A percentile compares a stretch with the other conserved stretches of the same genome.
phyloP scores from a whole-genome alignment of 2,329 filamentous ascomycete genomes.

The Hymenoscyphus infarciens region DNA sequence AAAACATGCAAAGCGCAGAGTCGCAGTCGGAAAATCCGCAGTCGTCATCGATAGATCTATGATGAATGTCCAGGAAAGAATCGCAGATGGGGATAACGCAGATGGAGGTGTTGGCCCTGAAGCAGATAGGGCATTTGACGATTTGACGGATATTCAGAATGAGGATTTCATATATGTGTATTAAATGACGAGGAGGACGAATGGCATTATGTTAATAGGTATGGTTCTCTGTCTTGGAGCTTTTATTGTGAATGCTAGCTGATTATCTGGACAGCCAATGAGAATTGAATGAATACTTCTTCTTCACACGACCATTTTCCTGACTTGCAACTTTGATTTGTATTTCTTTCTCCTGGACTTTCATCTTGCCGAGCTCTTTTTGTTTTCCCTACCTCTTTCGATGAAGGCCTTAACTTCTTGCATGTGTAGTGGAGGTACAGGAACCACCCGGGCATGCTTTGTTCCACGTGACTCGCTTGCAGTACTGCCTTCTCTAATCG shows the following conservation, averaged over 20 bases:
- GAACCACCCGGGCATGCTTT: too few species aligned
- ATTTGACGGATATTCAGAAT: slow-evolving; percentile 58
- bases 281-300: background rate
- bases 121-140: slow-evolving; percentile 52
- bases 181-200: slow-evolving; percentile 7
- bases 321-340: background rate
- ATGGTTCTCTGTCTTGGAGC: background rate
- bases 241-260: background rate
- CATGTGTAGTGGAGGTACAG: too few species aligned
- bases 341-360: background rate
- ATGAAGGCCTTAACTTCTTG: background rate
- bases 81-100: slow-evolving; percentile 35
- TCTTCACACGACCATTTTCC: background rate
- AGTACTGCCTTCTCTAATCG: background rate
- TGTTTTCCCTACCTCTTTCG: background rate
- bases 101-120: slow-evolving; percentile 23
- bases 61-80: slow-evolving; percentile 44
- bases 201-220: background rate
- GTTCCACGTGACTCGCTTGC: background rate
- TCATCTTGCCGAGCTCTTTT: background rate
- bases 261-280: background rate
- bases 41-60: slow-evolving; percentile 58
- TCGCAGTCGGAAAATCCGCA: slow-evolving; percentile 56
- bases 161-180: slow-evolving; percentile 60
- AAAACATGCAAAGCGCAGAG: slow-evolving; percentile 50